Evolutionary conservation across 768 basidiomycete genomes (phyloP).

Genomic region (Boletus rex-veris): DNA sequence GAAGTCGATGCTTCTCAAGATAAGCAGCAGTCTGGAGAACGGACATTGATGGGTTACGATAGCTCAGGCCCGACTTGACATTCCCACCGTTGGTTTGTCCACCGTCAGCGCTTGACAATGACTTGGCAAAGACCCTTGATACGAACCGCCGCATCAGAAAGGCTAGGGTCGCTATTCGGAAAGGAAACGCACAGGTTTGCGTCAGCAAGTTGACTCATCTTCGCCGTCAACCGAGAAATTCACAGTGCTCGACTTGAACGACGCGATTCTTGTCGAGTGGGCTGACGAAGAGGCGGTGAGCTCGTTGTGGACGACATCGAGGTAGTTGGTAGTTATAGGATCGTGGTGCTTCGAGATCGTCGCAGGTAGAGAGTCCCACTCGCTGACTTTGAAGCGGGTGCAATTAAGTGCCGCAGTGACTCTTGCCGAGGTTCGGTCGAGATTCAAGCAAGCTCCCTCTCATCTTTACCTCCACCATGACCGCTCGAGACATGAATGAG

Average conservation of each 20-base stretch:
- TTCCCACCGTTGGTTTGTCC: constrained; percentile 8
- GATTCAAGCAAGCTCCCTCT: constrained; percentile 1
- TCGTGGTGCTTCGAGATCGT: constrained; percentile 3
- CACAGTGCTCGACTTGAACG: not conserved
- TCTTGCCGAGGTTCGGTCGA: constrained; percentile 13
- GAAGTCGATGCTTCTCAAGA: not conserved
- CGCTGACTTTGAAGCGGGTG: constrained; percentile 30
- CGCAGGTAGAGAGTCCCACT: not conserved
- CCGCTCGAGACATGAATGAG: constrained; percentile 17
- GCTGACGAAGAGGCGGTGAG: not conserved
- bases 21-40: not conserved
- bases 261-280: not conserved
- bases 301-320: not conserved
- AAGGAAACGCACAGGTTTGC: constrained; percentile 6
- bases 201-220: constrained; percentile 28
- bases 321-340: not conserved
- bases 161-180: constrained; percentile 9
- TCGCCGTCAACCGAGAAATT: not conserved
- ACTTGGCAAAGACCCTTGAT: not conserved
- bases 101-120: not conserved
- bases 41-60: not conserved
- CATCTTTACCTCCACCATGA: constrained; percentile 14
- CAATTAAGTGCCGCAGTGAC: constrained; percentile 4
- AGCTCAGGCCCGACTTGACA: not conserved
- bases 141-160: constrained; percentile 10